Evolutionary conservation across 2,329 filamentous ascomycete genomes (phyloP).

Genomic region (Sporothrix schenckii): DNA sequence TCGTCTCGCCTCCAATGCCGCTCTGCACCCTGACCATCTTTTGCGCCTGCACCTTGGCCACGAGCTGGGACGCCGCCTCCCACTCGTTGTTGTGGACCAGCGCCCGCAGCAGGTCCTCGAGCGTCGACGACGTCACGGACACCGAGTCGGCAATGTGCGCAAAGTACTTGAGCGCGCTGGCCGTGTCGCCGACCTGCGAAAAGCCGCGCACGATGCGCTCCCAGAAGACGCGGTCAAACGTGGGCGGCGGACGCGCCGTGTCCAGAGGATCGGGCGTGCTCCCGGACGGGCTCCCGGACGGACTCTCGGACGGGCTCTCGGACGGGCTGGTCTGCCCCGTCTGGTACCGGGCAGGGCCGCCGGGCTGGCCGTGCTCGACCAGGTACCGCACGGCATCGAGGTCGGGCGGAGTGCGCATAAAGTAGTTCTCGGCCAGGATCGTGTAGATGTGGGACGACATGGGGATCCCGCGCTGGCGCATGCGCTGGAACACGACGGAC

Average conservation of each 20-base stretch:
- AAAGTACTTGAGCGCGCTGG: constrained; percentile 55
- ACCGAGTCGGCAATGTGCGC: constrained; percentile 49
- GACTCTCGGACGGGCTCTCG: background rate
- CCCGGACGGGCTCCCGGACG: background rate
- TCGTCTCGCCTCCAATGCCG: constrained; percentile 35
- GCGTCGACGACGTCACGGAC: constrained; percentile 48
- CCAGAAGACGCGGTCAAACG: constrained; percentile 66
- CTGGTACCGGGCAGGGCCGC: background rate
- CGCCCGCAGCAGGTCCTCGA: constrained; percentile 49
- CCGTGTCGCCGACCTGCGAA: constrained; percentile 55
- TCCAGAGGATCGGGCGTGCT: background rate
- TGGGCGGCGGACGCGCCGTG: background rate
- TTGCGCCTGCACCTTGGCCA: constrained; percentile 39
- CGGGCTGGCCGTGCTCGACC: constrained; percentile 53
- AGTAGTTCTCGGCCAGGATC: constrained; percentile 70
- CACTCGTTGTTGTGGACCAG: constrained; percentile 37
- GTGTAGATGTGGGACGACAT: constrained; percentile 71
- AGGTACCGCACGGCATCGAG: constrained; percentile 62
- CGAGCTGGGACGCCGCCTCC: constrained; percentile 39
- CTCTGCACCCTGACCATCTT: constrained; percentile 34
- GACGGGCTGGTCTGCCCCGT: background rate
- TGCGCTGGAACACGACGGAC: constrained; percentile 63
- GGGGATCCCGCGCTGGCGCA: constrained; percentile 56
- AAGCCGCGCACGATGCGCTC: constrained; percentile 72
- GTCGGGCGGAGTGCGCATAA: constrained; percentile 61